Conservation (phyloP, 106 monocot species). For the Vanilla planifolia region DNA sequence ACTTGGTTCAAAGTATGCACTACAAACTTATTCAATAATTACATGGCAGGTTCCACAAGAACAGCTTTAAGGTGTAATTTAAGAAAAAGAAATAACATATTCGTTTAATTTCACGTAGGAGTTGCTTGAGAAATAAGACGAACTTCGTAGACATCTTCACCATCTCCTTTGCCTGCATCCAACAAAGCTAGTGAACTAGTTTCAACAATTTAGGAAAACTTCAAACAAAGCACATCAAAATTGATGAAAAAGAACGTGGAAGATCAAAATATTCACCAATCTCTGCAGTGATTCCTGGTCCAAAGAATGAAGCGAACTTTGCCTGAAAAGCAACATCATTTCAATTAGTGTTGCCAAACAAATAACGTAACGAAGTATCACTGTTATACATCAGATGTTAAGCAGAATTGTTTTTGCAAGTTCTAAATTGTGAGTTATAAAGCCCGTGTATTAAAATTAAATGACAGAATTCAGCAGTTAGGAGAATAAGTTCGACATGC, state of each 20-base stretch:
- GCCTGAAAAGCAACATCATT: conserved; percentile 31
- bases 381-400: too few relatives aligned
- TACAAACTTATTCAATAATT: conserved; percentile 15
- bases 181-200: not conserved
- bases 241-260: not conserved
- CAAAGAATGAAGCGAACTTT: conserved; percentile 91
- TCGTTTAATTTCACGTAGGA: conserved; percentile 12
- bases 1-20: not conserved
- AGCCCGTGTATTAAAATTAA: too few relatives aligned
- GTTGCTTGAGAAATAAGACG: conserved; percentile 64
- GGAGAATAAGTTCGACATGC: not conserved
- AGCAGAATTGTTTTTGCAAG: too few relatives aligned
- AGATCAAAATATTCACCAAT: conserved; percentile 32
- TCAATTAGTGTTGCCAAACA: not conserved
- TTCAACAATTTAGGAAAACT: not conserved
- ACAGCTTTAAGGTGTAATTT: not conserved
- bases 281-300: conserved; percentile 81
- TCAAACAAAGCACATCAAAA: not conserved
- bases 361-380: too few relatives aligned
- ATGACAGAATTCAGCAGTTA: too few relatives aligned
- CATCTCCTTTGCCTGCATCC: conserved; percentile 49
- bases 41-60: too few relatives aligned
- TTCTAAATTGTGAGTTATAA: too few relatives aligned
- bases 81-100: conserved; percentile 4
- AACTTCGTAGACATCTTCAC: conserved; percentile 68